Conservation (phyloP, 371 early-diverging fungal species). For the Capniomyces stellatus region DNA sequence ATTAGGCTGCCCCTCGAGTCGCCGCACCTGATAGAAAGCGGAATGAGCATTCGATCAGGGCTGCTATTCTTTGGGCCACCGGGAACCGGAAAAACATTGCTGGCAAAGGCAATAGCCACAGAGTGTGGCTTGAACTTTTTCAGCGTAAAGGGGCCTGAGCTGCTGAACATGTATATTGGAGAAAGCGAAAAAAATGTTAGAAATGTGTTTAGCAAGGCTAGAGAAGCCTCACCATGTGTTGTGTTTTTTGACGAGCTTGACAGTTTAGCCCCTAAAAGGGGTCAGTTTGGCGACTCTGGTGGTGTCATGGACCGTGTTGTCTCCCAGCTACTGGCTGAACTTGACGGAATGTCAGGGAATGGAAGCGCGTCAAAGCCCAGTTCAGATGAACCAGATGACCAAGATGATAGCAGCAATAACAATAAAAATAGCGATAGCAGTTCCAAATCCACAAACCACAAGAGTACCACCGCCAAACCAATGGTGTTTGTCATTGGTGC, state of each 20-base stretch:
- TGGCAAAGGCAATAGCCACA: conserved; percentile 99
- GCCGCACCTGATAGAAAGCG: conserved; percentile 89
- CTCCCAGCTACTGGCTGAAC: conserved; percentile 81
- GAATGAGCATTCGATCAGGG: conserved; percentile 95
- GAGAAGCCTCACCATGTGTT: conserved; percentile 96
- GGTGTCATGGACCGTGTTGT: conserved; percentile 98
- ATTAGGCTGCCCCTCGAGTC: conserved; percentile 96
- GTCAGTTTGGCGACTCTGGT: conserved; percentile 91
- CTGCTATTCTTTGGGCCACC: conserved; percentile 94
- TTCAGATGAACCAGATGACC: conserved; percentile 9
- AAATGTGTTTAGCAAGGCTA: conserved; percentile 91
- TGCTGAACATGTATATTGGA: conserved; percentile 89
- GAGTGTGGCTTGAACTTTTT: conserved; percentile 95
- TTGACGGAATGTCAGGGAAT: conserved; percentile 87
- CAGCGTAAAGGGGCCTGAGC: conserved; percentile 97
- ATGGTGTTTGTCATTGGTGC: conserved; percentile 99
- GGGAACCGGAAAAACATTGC: conserved; percentile 96
- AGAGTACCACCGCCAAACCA: too few species aligned
- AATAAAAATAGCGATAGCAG: background rate
- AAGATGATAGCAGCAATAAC: background rate
- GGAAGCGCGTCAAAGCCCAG: too few species aligned
- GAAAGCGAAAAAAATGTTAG: conserved; percentile 95
- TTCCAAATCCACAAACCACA: too few species aligned
- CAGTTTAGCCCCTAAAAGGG: conserved; percentile 93
- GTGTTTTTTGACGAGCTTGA: conserved; percentile 99